phyloP scores from a whole-genome alignment of 2,329 filamentous ascomycete species.

The Tolypocladium pustulatum region DNA sequence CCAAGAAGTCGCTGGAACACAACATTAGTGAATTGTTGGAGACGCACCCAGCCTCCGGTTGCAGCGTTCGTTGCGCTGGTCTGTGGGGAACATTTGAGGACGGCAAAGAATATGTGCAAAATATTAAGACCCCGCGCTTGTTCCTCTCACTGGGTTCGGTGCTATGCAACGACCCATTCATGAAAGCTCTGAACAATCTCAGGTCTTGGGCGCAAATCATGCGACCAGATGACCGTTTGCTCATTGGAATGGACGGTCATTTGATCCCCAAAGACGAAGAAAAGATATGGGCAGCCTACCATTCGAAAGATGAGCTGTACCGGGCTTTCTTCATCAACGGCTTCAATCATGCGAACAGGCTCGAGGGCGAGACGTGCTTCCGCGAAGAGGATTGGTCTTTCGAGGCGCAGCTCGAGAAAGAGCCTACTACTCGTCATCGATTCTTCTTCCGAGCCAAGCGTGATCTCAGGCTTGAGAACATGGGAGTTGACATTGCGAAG shows the following conservation, averaged over 20 bases:
- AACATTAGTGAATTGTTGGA: slow-evolving; percentile 21
- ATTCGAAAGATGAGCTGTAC: slow-evolving; percentile 24
- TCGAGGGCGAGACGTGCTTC: slow-evolving; percentile 23
- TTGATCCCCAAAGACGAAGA: slow-evolving; percentile 17
- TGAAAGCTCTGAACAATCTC: slow-evolving; percentile 21
- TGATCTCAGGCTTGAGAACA: slow-evolving; percentile 16
- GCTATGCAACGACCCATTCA: slow-evolving; percentile 29
- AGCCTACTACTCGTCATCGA: slow-evolving; percentile 26
- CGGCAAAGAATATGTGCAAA: slow-evolving; percentile 19
- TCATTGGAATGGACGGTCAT: slow-evolving; percentile 32
- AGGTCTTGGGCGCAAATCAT: slow-evolving; percentile 25
- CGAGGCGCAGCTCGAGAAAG: slow-evolving; percentile 22
- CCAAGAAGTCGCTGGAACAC: slow-evolving; percentile 20
- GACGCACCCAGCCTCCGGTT: slow-evolving; percentile 14
- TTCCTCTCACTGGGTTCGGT: slow-evolving; percentile 31
- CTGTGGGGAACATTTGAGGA: slow-evolving; percentile 30
- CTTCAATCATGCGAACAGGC: slow-evolving; percentile 24
- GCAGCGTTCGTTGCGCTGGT: slow-evolving; percentile 22
- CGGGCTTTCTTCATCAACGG: slow-evolving; percentile 27
- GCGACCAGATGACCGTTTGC: slow-evolving; percentile 21
- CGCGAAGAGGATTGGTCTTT: slow-evolving; percentile 26
- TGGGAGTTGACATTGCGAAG: slow-evolving; percentile 14
- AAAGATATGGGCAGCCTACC: slow-evolving; percentile 30
- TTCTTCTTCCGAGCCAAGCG: slow-evolving; percentile 27
- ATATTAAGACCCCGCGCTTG: slow-evolving; percentile 20